Conservation (phyloP, 306 rosid genomes). For the Chamaecrista fasciculata region DNA sequence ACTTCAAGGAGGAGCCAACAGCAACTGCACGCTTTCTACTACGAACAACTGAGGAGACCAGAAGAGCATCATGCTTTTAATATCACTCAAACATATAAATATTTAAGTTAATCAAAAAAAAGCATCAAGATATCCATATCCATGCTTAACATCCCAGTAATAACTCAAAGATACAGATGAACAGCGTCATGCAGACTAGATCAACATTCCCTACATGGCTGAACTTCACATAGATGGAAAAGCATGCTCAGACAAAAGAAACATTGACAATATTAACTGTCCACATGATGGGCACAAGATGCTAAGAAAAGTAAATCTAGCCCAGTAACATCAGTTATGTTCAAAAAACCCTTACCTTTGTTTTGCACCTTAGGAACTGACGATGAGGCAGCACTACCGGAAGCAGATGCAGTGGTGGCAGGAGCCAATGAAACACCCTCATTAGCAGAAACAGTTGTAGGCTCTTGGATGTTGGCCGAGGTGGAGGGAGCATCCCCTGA, state of each 20-base stretch:
- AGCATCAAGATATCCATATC: not conserved
- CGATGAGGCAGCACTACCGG: constrained; percentile 41
- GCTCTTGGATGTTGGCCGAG: constrained; percentile 45
- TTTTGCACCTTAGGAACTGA: constrained; percentile 59
- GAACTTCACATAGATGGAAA: constrained; percentile 4
- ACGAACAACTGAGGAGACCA: constrained; percentile 48
- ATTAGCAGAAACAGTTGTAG: constrained; percentile 49
- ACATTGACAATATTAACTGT: not conserved
- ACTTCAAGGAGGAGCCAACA: constrained; percentile 79
- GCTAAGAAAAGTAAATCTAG: constrained; percentile 18
- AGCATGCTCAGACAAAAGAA: not conserved
- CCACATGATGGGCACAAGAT: not conserved
- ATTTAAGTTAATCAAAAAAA: not conserved
- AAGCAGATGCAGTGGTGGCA: constrained; percentile 37
- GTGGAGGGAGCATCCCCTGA: constrained; percentile 48
- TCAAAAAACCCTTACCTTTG: constrained; percentile 59
- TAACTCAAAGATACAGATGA: constrained; percentile 10
- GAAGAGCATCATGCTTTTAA: not conserved
- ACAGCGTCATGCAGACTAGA: not conserved
- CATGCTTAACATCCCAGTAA: not conserved
- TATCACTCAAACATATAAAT: not conserved
- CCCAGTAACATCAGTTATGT: constrained; percentile 8
- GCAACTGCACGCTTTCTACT: constrained; percentile 64
- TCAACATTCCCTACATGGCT: constrained; percentile 20
- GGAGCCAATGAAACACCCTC: constrained; percentile 39